Base-by-base conservation (phyloP, 805 yeast genomes). In the Metschnikowia santaceciliae region DNA sequence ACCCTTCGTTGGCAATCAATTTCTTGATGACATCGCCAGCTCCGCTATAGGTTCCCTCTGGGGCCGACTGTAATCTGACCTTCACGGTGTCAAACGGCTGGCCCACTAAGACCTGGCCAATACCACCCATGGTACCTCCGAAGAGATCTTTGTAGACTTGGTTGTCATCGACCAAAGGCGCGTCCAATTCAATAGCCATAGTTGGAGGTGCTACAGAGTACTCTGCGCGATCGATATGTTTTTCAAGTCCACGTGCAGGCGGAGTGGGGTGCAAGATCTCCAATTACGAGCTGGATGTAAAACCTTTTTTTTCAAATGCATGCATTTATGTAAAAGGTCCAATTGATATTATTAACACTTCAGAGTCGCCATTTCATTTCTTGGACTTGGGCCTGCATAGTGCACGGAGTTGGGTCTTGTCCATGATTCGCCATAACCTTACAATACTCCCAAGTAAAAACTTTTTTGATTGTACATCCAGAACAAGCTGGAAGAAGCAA, bases 31-130 rank as follows among this genome's bases (percentile, higher is more conserved):
- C 96, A 59, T 90, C 96, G 50, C 81, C 59, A 0, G 96, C 85
- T 2, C 90, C 89, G 19, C 69, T 69, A 61, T 86, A 88, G 15
- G 80, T 77, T 4, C 96, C 94, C 33, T 83, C 83, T 2, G 90
- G 83, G 1, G 91, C 90, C 2, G 95, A 85, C 64, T 94, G 98
- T 44, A 94, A 75, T 47, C 99, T 77, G 19, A 94, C 98, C 70
- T 92, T 92, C 42, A 94, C 88, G 8, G 96, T 88, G 66, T 91
- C 98, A 63, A 92, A 92, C 6, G 98, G 97, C 69, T 94, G 98
- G 22, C 99, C 99, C 13, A 86, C 88, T 33, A 94, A 72, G 6
- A 94, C 98, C 70, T 94, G 99, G 6, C 97, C 92, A 26, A 94
- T 82, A 48, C 99, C 99, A 51, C 98, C 98, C 59, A 86, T 78